These are phyloP conservation scores for Flaveria linearis DNA, from an alignment of 129 eudicot species.

Conservation along the genomic window DNA sequence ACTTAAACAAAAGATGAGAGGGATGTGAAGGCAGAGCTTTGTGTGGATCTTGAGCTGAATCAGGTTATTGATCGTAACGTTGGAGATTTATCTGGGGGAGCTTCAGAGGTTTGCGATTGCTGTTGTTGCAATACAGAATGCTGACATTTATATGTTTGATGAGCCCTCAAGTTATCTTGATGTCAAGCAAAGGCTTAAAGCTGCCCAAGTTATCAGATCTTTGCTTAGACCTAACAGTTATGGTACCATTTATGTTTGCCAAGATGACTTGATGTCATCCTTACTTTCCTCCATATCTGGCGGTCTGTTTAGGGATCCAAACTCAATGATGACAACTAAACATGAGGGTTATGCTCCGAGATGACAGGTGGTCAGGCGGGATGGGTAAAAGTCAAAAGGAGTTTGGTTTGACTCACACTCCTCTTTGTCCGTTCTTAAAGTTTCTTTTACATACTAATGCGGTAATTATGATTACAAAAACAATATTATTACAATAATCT, in stretches of 20 bases:
- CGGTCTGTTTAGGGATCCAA: no score
- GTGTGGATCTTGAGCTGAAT: slow-evolving; percentile 78
- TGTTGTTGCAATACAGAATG: slow-evolving; percentile 79
- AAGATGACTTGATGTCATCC: no score
- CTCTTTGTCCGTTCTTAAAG: background rate
- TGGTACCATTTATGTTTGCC: background rate
- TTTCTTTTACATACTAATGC: background rate
- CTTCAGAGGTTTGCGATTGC: slow-evolving; percentile 99
- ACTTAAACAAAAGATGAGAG: slow-evolving; percentile 85
- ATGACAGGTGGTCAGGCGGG: no score
- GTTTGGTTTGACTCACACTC: background rate
- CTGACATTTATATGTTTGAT: slow-evolving; percentile 88
- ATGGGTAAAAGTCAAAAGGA: no score
- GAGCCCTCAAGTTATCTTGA: slow-evolving; percentile 95
- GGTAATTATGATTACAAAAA: background rate
- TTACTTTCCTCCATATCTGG: no score
- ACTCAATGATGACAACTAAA: no score
- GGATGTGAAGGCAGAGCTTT: slow-evolving; percentile 63
- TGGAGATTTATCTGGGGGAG: slow-evolving; percentile 96
- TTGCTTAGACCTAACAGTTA: slow-evolving; percentile 76
- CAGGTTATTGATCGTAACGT: slow-evolving; percentile 97
- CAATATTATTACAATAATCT: background rate
- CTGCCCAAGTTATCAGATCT: slow-evolving; percentile 87
- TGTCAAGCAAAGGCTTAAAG: slow-evolving; percentile 94
- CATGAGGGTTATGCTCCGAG: no score